Conservation (phyloP, 192 early-diverging fungal genomes). For the Pecoramyces ruminantium region DNA sequence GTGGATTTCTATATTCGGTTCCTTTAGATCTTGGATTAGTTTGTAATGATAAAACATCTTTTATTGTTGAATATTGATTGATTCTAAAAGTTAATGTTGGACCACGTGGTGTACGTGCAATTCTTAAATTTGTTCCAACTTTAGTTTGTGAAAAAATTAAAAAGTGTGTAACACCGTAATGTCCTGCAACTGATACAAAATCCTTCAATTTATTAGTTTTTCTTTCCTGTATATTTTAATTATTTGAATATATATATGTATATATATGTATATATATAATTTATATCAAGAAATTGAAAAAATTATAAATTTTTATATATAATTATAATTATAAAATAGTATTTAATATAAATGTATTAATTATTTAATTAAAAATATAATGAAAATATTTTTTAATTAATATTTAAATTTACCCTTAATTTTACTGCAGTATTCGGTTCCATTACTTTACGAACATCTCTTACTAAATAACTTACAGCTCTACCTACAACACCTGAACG, state of each 20-base stretch:
- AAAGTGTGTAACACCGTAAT: conserved; percentile 73
- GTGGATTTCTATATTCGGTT: conserved; percentile 56
- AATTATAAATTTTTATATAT: no score
- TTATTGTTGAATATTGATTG: conserved; percentile 55
- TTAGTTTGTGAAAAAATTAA: conserved; percentile 76
- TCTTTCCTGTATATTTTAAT: conserved; percentile 68
- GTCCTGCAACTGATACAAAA: conserved; percentile 73
- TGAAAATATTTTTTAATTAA: no score
- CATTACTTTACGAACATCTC: conserved; percentile 72
- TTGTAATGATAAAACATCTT: conserved; percentile 68
- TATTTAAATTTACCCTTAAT: conserved; percentile 43
- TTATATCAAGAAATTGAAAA: no score
- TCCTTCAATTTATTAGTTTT: conserved; percentile 83
- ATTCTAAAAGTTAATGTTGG: conserved; percentile 84
- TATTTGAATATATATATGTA: neutral
- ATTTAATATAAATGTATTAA: no score
- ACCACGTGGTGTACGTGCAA: conserved; percentile 72
- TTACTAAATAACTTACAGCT: conserved; percentile 59
- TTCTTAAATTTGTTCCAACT: conserved; percentile 57
- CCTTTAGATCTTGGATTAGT: conserved; percentile 58
- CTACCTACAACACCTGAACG: conserved; percentile 67
- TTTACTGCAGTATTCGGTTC: conserved; percentile 86
- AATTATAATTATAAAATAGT: no score
- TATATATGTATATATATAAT: no score
- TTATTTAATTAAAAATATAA: no score